Base-by-base conservation (phyloP, 1,284 basidiomycete species). In the Laetiporus sulphureus region DNA sequence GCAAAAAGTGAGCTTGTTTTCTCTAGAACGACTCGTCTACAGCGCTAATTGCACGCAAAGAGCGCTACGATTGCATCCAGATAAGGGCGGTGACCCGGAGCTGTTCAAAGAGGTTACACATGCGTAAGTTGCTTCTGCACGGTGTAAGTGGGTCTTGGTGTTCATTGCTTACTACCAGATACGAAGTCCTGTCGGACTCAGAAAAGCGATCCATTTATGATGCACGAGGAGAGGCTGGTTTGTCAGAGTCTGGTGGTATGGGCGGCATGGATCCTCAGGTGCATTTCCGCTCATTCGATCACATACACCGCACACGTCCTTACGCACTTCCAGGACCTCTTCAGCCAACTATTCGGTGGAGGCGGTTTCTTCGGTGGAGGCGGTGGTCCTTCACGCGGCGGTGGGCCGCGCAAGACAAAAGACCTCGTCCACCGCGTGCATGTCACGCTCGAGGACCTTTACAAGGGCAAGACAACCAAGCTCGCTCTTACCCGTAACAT, bases 401-500 rank as follows among this genome's bases (percentile, higher is more conserved):
- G 75, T 43, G 92, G 91, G n/a, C 86, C 89, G n/a, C 86, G 91
- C 59, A 94, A 90, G 65, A 97, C 94, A 51, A 98, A 98, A 67
- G 96, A 99, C 65, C 88, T 99, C 53, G 88, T 98, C 8, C 96
- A 99, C 71, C 90, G 94, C 47, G 91, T 99, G 55, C 79, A 88
- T 59, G 95, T 97, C 56, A 83, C 92, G 32, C 83, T 99, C 56
- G 95, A 99, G 68, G 96, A 99, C 65, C 79, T 99, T 7, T 99
- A 97, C 81, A 91, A 89, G 65, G 95, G 96, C 67, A 99, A 99
- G 71, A 91, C 92, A 4, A 93, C 94, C 42, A 99, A 99, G 69
- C 87, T 99, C 42, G 91, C 96, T 24, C 77, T 99, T 32, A 97
- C 94, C 38, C 91, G 96, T 56, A 96, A 96, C 59, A 79, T 94